Evolutionary conservation across 2,329 filamentous ascomycete species (phyloP), one percentile per base, ranked within the genome.

Genomic region (Clonostachys chloroleuca): DNA sequence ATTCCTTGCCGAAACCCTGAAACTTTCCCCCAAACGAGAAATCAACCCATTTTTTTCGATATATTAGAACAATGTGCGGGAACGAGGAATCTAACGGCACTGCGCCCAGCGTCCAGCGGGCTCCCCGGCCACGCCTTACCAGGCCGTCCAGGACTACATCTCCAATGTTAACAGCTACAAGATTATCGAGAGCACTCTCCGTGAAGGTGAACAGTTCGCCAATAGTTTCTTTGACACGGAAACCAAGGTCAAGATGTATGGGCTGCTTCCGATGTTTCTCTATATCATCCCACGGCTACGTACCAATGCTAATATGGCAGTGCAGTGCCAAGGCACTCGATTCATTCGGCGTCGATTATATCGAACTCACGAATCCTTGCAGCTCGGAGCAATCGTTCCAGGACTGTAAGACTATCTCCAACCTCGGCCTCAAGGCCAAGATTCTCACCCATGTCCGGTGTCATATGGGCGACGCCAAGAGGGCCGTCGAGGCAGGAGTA

Each of bases 361-460:
- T 48, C 43, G 35, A 96, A 71, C 77, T 96, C 58, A 96, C 92
- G 49, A 87, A 80, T 52, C 92, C 92, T 37, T 89, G 86, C 52
- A 87, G 91, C 46, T 92, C 87, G 13, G 86, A 91, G 72, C 89
- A 95, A 72, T 95, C 89, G 46, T 82, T 85, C 65, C 69, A 74
- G 61, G 92, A 96, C 72, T 96, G 90, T 69, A 87, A 95, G 73
- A 84, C 85, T 48, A 96, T 96, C 63, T 95, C 89, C 86, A 90
- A 92, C 78, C 86, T 96, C 46, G 91, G 91, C 54, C 82, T 96
- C 68, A 92, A 39, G 36, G 51, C 63, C 51, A 65, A 66, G 58
- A 63, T 66, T 46, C 51, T 62, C 1, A 63, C 60, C n/a, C 59
- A 55, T 59, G 16, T n/a, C 17, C 17, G 36, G 36, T 39, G 14